phyloP scores from a whole-genome alignment of 169 alveolate genomes.

The Plasmodium adleri region DNA sequence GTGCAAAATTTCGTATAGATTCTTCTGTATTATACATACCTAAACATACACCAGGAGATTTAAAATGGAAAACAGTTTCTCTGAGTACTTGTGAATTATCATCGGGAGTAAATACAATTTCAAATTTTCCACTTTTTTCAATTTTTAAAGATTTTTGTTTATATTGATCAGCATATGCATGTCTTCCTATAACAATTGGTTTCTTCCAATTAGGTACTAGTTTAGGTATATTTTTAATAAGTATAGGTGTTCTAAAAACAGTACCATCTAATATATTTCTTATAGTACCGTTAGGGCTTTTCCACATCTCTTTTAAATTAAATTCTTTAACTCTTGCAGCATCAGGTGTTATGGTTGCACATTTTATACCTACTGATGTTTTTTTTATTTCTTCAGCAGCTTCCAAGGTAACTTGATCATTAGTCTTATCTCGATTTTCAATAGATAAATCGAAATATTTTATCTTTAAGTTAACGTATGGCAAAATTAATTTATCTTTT shows the following conservation, averaged over 20 bases:
- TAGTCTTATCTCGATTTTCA: constrained; percentile 93
- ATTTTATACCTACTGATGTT: constrained; percentile 94
- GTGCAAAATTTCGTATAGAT: constrained; percentile 94
- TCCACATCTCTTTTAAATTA: constrained; percentile 95
- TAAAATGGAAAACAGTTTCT: constrained; percentile 80
- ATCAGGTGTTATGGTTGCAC: constrained; percentile 98
- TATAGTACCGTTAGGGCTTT: constrained; percentile 96
- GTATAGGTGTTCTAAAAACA: constrained; percentile 96
- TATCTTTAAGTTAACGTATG: constrained; percentile 92
- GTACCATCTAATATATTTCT: constrained; percentile 95
- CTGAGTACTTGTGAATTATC: constrained; percentile 80
- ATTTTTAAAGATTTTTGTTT: constrained; percentile 90
- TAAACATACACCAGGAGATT: constrained; percentile 91
- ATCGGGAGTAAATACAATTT: constrained; percentile 89
- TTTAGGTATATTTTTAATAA: constrained; percentile 93
- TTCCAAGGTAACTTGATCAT: constrained; percentile 95
- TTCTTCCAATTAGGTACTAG: constrained; percentile 94
- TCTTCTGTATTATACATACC: constrained; percentile 96
- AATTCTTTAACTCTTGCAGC: constrained; percentile 96
- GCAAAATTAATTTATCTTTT: constrained; percentile 92
- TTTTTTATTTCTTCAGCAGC: constrained; percentile 95
- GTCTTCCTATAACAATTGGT: constrained; percentile 96
- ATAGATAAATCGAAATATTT: constrained; percentile 93
- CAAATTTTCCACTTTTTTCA: constrained; percentile 91
- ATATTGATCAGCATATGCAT: constrained; percentile 97